Evolutionary conservation across 352 stramenopile species (phyloP).

Genomic region (Globisporangium rhizosaccharum): DNA sequence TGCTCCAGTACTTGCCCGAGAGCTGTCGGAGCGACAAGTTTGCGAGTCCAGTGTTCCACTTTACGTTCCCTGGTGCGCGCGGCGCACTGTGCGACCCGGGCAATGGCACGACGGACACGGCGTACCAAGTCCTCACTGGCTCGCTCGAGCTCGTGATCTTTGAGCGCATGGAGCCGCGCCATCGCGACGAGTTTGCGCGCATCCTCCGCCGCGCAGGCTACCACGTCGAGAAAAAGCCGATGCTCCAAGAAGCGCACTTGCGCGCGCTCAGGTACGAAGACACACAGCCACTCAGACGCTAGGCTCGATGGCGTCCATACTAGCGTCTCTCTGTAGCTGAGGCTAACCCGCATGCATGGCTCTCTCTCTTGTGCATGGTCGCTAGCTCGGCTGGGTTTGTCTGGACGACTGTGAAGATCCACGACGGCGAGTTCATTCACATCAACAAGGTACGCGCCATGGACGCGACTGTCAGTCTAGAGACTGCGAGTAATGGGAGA

Average conservation of each 20-base stretch:
- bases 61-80: slow-evolving; percentile 69
- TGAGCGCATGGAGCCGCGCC: slow-evolving; percentile 61
- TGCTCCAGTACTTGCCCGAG: slow-evolving; percentile 76
- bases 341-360: neutral
- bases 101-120: slow-evolving; percentile 76
- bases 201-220: slow-evolving; percentile 63
- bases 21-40: slow-evolving; percentile 57
- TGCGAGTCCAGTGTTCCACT: slow-evolving; percentile 62
- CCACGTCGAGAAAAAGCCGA: slow-evolving; percentile 49
- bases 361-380: neutral
- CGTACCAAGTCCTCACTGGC: slow-evolving; percentile 71
- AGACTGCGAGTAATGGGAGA: too few species aligned
- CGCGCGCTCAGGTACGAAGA: slow-evolving; percentile 38
- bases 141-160: slow-evolving; percentile 83
- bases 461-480: too few species aligned
- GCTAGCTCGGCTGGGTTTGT: slow-evolving; percentile 55
- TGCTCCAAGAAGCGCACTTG: slow-evolving; percentile 75
- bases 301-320: too few species aligned
- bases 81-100: slow-evolving; percentile 55
- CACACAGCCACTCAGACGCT: too few species aligned
- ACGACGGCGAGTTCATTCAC: slow-evolving; percentile 77
- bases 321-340: neutral
- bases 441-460: slow-evolving; percentile 59
- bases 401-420: slow-evolving; percentile 70
- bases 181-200: slow-evolving; percentile 51